phyloP scores from a whole-genome alignment of 78 protist genomes.

The Pirum gemmata region DNA sequence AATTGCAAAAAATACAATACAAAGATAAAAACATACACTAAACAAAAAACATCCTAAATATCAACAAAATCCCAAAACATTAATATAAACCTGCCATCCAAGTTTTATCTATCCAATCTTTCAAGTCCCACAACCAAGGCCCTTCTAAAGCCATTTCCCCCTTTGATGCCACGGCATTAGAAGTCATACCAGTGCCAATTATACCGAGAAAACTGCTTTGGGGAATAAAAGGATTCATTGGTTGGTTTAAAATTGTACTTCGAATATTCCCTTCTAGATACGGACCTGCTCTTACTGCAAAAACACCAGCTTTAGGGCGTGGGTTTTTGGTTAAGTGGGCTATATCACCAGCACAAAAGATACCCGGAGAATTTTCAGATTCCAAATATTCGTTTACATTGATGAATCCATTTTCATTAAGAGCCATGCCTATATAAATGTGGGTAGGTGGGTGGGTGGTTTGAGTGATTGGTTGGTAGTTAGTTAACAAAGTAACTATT shows the following conservation, averaged over 20 bases:
- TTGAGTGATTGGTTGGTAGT: too few species aligned
- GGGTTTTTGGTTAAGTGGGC: background rate
- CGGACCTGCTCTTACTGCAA: background rate
- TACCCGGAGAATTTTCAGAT: background rate
- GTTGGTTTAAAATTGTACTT: background rate
- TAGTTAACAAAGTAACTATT: too few species aligned
- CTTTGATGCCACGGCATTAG: background rate
- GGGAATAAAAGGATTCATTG: background rate
- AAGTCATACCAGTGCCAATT: background rate
- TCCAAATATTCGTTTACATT: background rate
- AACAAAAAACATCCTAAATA: too few species aligned
- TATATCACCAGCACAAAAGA: background rate
- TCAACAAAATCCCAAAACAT: too few species aligned
- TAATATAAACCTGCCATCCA: background rate
- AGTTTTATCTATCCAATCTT: background rate
- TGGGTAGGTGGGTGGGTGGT: too few species aligned
- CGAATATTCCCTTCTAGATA: background rate
- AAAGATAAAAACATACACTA: too few species aligned
- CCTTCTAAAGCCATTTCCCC: background rate
- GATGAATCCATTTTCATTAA: background rate
- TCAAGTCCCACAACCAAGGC: background rate
- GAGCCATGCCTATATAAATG: too few species aligned
- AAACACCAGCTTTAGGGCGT: background rate
- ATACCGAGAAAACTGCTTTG: background rate
- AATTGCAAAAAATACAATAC: too few species aligned